Evolutionary conservation across 305 asterid species (phyloP).

Genomic region (Nicotiana rustica): DNA sequence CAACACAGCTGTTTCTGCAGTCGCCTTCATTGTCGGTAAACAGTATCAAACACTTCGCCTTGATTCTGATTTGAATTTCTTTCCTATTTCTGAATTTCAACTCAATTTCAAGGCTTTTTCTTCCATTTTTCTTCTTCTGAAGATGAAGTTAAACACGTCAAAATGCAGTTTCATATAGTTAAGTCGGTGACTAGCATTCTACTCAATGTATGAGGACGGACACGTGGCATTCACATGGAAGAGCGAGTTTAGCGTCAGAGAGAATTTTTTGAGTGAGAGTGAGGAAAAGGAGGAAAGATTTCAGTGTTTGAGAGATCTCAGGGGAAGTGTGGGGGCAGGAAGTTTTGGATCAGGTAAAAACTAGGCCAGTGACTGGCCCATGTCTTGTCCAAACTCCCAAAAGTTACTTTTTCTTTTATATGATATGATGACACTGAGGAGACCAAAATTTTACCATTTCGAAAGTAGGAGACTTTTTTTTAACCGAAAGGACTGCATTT

Average conservation of each 20-base stretch:
- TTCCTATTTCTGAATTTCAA: background rate
- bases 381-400: background rate
- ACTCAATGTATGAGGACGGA: background rate
- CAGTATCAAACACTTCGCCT: constrained; percentile 10
- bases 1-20: constrained; percentile 51
- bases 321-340: background rate
- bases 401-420: background rate
- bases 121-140: too few species aligned
- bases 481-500: background rate
- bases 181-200: background rate
- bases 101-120: background rate
- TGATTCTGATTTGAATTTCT: background rate
- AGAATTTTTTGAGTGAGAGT: background rate
- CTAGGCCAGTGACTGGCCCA: background rate
- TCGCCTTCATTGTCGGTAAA: constrained; percentile 60
- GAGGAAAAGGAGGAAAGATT: constrained; percentile 18
- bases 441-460: background rate
- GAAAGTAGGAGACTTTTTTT: background rate
- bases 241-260: constrained; percentile 6
- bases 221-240: constrained; percentile 22
- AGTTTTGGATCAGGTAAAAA: constrained; percentile 5
- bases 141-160: background rate
- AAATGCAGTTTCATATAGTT: background rate
- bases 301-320: constrained; percentile 7
- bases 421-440: background rate